A percentile compares a stretch with the other conserved stretches of the same genome.
Evolutionary conservation across 352 stramenopile genomes (phyloP).

Genomic region (Pythium apleroticum): DNA sequence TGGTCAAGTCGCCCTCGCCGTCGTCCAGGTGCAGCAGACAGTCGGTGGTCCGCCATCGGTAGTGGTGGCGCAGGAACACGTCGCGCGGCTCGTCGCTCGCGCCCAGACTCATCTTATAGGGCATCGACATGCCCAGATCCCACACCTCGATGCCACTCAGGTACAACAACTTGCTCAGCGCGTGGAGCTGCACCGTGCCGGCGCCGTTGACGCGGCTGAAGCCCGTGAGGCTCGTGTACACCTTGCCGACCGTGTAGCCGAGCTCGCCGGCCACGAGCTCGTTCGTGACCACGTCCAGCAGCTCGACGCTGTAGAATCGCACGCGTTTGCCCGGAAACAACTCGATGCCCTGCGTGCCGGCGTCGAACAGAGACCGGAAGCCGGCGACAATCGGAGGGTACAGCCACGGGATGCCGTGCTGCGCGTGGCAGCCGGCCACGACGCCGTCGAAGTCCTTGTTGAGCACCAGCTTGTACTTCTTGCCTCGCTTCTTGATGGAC

Average conservation of each 20-base stretch:
- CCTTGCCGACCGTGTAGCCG: conserved; percentile 90
- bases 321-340: conserved; percentile 61
- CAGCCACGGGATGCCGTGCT: conserved; percentile 93
- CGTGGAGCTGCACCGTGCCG: conserved; percentile 85
- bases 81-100: conserved; percentile 70
- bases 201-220: conserved; percentile 72
- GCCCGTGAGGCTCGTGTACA: conserved; percentile 90
- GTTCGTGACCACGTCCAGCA: conserved; percentile 80
- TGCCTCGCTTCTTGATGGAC: conserved; percentile 88
- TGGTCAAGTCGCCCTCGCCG: conserved; percentile 36
- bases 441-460: conserved; percentile 90
- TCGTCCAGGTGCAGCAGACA: conserved; percentile 49
- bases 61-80: conserved; percentile 66
- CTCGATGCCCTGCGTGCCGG: conserved; percentile 53
- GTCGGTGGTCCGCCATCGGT: conserved; percentile 58
- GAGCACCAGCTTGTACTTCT: conserved; percentile 84
- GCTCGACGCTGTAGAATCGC: conserved; percentile 90
- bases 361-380: conserved; percentile 75
- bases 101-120: conserved; percentile 85
- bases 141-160: conserved; percentile 78
- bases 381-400: conserved; percentile 87
- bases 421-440: conserved; percentile 87
- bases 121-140: conserved; percentile 90
- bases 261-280: conserved; percentile 89
- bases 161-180: conserved; percentile 71